Evolutionary conservation across 78 protist species (phyloP), one percentile per base, ranked within the genome.

Genomic region (Dictyostelium firmibasis): DNA sequence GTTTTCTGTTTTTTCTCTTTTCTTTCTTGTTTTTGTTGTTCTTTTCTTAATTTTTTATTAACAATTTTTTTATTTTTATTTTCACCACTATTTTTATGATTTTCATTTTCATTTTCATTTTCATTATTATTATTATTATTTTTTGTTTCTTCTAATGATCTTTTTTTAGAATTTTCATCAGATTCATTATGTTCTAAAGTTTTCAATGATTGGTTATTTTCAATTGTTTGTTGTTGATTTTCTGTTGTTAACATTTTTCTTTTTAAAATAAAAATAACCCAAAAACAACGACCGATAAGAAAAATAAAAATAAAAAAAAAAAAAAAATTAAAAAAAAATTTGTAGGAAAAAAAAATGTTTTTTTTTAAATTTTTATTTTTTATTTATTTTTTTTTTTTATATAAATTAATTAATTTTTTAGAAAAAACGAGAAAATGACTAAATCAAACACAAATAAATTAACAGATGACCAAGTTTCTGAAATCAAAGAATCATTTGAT

Each of bases 401-500:
- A n/a, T n/a, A n/a, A n/a, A n/a, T 23, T 62, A 16, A 6, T 62
- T 62, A 62, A 14, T 20, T 16, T 20, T 62, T 62, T 7, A 53
- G 13, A 64, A 64, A 64, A 64, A 64, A 64, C 31, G 31, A 64
- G 31, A 64, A 64, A 60, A 64, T 64, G 74, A 33, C 10, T 25
- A 64, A 74, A 67, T 10, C 27, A 76, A 76, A 18, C 8, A n/a
- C 38, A n/a, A n/a, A 44, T 44, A 47, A 38, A 35, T 10, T 82
- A 82, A 57, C 86, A 33, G 86, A 82, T 36, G 76, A 57, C 16
- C 86, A 82, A 82, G 5, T 57, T 16, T 31, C 86, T 4, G 94
- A 89, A 50, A 81, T 89, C 13, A 69, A 79, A n/a, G 94, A 89
- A 50, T 62, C 94, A 16, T 89, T 89, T 69, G 84, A 81, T 64